These are phyloP conservation scores for Penicillium sp. DNA, from an alignment of 2,329 filamentous ascomycete species.

Conservation along the genomic window DNA sequence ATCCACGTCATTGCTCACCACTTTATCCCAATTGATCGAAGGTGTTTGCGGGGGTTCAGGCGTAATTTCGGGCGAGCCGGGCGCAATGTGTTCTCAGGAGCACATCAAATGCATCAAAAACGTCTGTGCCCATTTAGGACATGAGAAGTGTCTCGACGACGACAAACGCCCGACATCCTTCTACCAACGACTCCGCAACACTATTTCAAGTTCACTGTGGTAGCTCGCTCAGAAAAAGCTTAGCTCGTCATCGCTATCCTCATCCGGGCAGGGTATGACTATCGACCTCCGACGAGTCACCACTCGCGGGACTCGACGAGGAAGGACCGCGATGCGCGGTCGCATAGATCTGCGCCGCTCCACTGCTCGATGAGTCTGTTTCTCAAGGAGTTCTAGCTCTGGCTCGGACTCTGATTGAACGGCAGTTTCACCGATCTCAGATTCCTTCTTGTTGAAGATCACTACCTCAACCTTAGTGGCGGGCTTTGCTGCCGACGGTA, in stretches of 20 bases:
- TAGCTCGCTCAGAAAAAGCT: conserved; percentile 33
- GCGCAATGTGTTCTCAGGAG: neutral
- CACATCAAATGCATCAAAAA: conserved; percentile 3
- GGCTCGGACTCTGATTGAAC: conserved; percentile 7
- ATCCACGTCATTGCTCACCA: conserved; percentile 4
- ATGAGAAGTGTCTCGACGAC: too few relatives aligned
- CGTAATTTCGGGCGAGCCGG: neutral
- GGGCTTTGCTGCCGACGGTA: conserved; percentile 1
- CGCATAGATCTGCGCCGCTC: conserved; percentile 19
- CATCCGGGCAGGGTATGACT: conserved; percentile 31
- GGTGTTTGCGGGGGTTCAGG: too few relatives aligned
- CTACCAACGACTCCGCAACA: neutral
- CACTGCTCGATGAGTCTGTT: conserved; percentile 19
- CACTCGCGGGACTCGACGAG: neutral
- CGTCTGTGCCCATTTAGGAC: conserved; percentile 2
- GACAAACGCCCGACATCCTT: too few relatives aligned
- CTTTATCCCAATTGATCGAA: conserved; percentile 2
- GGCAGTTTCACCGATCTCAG: neutral
- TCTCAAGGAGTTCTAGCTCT: conserved; percentile 13
- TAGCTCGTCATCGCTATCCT: conserved; percentile 43
- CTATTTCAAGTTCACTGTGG: neutral
- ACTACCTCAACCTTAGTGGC: conserved; percentile 33
- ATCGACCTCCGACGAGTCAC: conserved; percentile 13
- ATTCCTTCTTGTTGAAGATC: conserved; percentile 30
- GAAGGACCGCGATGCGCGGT: conserved; percentile 9